A percentile compares a stretch with the other conserved stretches of the same genome.
phyloP scores from a whole-genome alignment of 225 moss, liverwort and hornwort genomes.

The Antitrichia curtipendula region DNA sequence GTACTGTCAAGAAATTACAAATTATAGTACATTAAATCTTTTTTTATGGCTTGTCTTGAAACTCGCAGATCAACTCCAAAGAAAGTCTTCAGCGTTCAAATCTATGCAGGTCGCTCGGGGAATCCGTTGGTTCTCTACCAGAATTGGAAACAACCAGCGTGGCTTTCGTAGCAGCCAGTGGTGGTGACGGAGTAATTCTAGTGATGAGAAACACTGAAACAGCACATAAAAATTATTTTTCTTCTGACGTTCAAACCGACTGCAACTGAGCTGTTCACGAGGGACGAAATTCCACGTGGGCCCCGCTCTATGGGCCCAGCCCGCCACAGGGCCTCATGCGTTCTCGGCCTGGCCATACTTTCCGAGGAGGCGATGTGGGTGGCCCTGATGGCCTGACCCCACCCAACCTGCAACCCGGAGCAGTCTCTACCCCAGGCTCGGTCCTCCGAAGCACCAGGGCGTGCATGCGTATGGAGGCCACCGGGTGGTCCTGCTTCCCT shows the following conservation, averaged over 20 bases:
- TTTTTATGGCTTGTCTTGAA: not conserved
- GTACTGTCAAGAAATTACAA: not conserved
- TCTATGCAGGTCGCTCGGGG: not conserved
- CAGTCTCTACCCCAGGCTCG: not conserved
- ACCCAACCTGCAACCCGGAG: not conserved
- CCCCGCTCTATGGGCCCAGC: not conserved
- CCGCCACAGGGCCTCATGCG: not conserved
- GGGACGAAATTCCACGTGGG: not conserved
- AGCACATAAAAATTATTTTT: not conserved
- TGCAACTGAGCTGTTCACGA: not conserved
- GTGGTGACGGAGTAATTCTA: not conserved
- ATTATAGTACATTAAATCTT: not conserved
- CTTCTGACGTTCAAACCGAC: not conserved
- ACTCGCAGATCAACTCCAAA: not conserved
- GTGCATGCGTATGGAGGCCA: not conserved
- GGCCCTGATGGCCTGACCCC: not conserved
- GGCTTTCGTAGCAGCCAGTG: not conserved
- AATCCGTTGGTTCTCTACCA: not conserved
- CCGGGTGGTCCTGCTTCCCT: slow-evolving; percentile 20
- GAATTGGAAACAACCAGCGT: not conserved
- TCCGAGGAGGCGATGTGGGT: slow-evolving; percentile 10
- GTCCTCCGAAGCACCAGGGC: not conserved
- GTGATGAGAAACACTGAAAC: not conserved
- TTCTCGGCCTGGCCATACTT: slow-evolving; percentile 14
- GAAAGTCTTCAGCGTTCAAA: not conserved